Evolutionary conservation across 2,329 filamentous ascomycete genomes (phyloP).

Genomic region (Magnaporthiopsis incrustans): DNA sequence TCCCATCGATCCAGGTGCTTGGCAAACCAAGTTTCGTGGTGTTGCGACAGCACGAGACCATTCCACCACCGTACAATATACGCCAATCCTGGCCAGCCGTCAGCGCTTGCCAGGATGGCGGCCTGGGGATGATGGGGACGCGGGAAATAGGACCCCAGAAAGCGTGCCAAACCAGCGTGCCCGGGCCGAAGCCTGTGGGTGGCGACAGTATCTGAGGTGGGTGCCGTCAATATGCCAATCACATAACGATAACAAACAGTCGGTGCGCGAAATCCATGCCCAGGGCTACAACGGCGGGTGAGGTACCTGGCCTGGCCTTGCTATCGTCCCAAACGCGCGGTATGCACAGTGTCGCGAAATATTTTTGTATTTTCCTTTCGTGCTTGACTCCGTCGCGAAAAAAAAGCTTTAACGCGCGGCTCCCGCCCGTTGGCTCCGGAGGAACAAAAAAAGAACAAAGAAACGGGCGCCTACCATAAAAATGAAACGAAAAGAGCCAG

Average conservation of each 20-base stretch:
- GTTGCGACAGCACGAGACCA: neutral
- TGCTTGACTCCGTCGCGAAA: neutral
- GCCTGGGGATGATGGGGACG: neutral
- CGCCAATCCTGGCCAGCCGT: neutral
- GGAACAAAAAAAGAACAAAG: neutral
- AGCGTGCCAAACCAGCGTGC: too few relatives aligned
- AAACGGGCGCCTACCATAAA: too few relatives aligned
- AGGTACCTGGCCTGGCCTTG: too few relatives aligned
- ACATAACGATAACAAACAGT: too few relatives aligned
- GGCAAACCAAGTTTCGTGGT: neutral
- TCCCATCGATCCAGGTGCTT: neutral
- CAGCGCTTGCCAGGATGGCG: too few relatives aligned
- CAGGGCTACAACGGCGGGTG: too few relatives aligned
- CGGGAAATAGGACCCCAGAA: neutral
- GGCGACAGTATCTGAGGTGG: too few relatives aligned
- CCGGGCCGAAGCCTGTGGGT: neutral
- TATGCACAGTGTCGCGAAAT: too few relatives aligned
- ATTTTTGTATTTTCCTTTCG: neutral
- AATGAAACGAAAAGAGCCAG: neutral
- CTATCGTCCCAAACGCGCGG: too few relatives aligned
- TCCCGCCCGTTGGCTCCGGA: neutral
- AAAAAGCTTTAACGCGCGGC: neutral
- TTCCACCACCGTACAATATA: neutral
- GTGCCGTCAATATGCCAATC: too few relatives aligned
- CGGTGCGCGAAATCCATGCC: too few relatives aligned